Conservation (phyloP, 1,284 basidiomycete genomes). For the Nidula niveotomentosa region DNA sequence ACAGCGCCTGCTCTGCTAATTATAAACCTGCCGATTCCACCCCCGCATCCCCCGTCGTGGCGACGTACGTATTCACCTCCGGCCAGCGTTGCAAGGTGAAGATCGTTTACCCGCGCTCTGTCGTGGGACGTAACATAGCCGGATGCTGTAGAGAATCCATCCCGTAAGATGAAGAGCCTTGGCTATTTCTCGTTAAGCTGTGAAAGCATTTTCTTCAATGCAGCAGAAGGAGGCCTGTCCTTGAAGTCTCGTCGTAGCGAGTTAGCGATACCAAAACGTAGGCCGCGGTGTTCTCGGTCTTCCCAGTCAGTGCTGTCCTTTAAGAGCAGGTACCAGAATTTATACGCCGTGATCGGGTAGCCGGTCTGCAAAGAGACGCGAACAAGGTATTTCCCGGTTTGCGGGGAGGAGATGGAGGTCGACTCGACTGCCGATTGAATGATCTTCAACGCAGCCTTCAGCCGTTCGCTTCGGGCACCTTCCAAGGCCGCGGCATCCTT, state of each 20-base stretch:
- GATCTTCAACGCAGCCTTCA: conserved; percentile 42
- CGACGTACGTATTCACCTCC: not conserved
- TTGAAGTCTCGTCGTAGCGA: not conserved
- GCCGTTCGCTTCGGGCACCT: conserved; percentile 23
- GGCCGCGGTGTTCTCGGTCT: conserved; percentile 39
- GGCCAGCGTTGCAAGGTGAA: too few species aligned
- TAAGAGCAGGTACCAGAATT: conserved; percentile 57
- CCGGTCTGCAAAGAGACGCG: conserved; percentile 44
- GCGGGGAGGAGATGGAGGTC: conserved; percentile 35
- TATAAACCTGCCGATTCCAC: conserved; percentile 21
- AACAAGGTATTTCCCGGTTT: conserved; percentile 50
- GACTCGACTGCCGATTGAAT: conserved; percentile 35
- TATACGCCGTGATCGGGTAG: conserved; percentile 51
- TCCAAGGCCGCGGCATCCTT: too few species aligned
- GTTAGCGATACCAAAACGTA: not conserved
- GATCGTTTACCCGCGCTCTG: too few species aligned
- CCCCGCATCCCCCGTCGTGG: not conserved
- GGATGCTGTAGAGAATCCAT: too few species aligned
- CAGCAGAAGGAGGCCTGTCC: too few species aligned
- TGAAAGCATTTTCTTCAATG: too few species aligned
- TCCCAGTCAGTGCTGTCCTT: conserved; percentile 46
- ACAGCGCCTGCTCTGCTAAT: conserved; percentile 11
- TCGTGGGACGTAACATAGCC: too few species aligned
- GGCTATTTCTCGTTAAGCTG: too few species aligned
- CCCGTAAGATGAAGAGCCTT: too few species aligned